A percentile compares a stretch with the other conserved stretches of the same genome.
Conservation (phyloP, 2,329 filamentous ascomycete species). For the Cryphonectria carpinicola region DNA sequence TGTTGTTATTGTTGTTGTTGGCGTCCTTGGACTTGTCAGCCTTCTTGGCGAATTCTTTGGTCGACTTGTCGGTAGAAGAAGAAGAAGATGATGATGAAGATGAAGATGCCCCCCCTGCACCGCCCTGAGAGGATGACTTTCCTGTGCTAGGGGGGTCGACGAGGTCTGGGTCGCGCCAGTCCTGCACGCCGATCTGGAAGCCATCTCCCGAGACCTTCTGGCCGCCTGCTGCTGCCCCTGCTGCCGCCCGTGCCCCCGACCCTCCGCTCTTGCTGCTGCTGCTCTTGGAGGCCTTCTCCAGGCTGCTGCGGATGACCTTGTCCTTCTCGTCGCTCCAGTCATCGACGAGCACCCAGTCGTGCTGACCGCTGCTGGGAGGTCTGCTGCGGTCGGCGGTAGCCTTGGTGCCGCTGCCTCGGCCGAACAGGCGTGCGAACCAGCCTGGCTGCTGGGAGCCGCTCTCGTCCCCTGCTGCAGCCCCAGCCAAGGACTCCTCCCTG, state of each 20-base stretch:
- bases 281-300: conserved; percentile 43
- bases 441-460: conserved; percentile 32
- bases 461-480: background rate
- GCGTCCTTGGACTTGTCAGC: conserved; percentile 32
- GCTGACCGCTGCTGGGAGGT: conserved; percentile 72
- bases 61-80: conserved; percentile 29
- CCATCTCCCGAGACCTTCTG: conserved; percentile 52
- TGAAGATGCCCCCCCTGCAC: conserved; percentile 14
- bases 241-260: too few species aligned
- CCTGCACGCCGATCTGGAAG: conserved; percentile 83
- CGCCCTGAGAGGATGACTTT: conserved; percentile 19
- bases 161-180: conserved; percentile 82
- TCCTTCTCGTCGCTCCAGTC: conserved; percentile 50
- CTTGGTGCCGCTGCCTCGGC: conserved; percentile 38
- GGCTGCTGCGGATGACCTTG: conserved; percentile 34
- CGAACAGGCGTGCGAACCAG: conserved; percentile 52
- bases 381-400: conserved; percentile 57
- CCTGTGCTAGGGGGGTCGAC: conserved; percentile 46
- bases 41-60: conserved; percentile 32
- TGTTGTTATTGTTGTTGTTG: conserved; percentile 16
- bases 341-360: conserved; percentile 73
- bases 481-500: conserved; percentile 18
- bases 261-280: conserved; percentile 16
- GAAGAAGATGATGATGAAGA: background rate
- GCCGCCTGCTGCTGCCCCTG: conserved; percentile 26